Percentiles rank a stretch among this genome's conserved stretches.
These are phyloP conservation scores for Colletotrichum karsti DNA, from an alignment of 2,329 filamentous ascomycete species.

Conservation along the genomic window DNA sequence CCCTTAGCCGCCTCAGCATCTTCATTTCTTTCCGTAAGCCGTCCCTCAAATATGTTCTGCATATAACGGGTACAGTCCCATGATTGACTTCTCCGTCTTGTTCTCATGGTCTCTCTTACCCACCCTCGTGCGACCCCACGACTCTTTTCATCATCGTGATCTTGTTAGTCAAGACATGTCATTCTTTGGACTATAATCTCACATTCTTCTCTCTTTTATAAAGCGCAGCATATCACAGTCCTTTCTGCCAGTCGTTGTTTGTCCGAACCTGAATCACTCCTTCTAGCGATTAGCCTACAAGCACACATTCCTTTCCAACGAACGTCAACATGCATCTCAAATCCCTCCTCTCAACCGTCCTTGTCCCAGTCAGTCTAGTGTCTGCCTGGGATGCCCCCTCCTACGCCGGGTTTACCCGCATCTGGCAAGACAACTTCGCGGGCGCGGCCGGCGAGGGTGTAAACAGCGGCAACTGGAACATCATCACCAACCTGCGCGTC, in stretches of 20 bases:
- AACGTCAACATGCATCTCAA: conserved; percentile 18
- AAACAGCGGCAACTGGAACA: conserved; percentile 50
- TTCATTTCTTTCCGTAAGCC: neutral
- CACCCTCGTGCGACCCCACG: neutral
- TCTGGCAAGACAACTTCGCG: conserved; percentile 54
- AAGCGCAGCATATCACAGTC: neutral
- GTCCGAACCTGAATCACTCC: neutral
- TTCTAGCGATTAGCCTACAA: neutral
- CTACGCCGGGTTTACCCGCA: conserved; percentile 46
- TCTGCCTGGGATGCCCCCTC: conserved; percentile 46
- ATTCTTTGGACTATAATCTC: neutral
- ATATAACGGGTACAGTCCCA: conserved; percentile 16
- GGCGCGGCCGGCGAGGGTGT: conserved; percentile 45
- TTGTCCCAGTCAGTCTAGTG: conserved; percentile 38
- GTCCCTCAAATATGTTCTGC: neutral
- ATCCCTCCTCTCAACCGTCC: conserved; percentile 12
- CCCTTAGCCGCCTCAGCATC: neutral
- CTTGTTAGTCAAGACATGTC: conserved; percentile 24
- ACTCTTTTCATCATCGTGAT: conserved; percentile 16
- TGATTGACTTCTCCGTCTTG: conserved; percentile 13
- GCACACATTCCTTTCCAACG: neutral
- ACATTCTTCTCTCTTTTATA: neutral
- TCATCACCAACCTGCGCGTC: conserved; percentile 52
- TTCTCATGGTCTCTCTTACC: conserved; percentile 3
- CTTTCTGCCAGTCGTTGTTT: neutral